Conservation (phyloP, 2,329 filamentous ascomycete genomes). For the Amylocarpus encephaloides region DNA sequence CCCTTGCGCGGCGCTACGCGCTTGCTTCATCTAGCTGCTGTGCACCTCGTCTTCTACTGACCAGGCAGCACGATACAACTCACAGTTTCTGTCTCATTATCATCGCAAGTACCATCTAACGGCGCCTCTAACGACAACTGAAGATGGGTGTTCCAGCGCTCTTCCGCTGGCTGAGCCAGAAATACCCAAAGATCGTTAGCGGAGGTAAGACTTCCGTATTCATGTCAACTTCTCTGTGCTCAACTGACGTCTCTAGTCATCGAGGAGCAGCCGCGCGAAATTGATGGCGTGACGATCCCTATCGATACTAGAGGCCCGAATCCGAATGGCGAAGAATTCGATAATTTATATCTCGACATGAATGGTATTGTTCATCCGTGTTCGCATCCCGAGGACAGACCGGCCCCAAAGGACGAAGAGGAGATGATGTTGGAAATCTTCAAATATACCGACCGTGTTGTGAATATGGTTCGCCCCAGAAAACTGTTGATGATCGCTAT, state of each 20-base stretch:
- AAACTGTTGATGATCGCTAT: conserved; percentile 98
- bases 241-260: conserved; percentile 80
- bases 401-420: conserved; percentile 86
- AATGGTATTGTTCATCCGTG: conserved; percentile 99
- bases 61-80: neutral
- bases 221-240: conserved; percentile 47
- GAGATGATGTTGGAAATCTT: conserved; percentile 99
- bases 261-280: conserved; percentile 73
- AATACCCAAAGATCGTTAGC: conserved; percentile 89
- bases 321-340: conserved; percentile 95
- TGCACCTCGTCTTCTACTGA: neutral
- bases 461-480: conserved; percentile 96
- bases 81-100: neutral
- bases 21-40: too few relatives aligned
- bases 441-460: conserved; percentile 95
- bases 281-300: conserved; percentile 80
- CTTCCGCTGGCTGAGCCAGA: conserved; percentile 93
- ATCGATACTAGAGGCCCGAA: conserved; percentile 80
- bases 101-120: neutral
- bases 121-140: neutral
- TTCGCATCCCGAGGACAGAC: conserved; percentile 90
- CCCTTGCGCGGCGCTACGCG: too few relatives aligned
- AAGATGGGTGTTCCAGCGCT: conserved; percentile 29
- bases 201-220: conserved; percentile 3
- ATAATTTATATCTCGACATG: conserved; percentile 98